Evolutionary conservation across 495 filamentous ascomycete genomes (phyloP).

Genomic region (Aspergillus affinis): DNA sequence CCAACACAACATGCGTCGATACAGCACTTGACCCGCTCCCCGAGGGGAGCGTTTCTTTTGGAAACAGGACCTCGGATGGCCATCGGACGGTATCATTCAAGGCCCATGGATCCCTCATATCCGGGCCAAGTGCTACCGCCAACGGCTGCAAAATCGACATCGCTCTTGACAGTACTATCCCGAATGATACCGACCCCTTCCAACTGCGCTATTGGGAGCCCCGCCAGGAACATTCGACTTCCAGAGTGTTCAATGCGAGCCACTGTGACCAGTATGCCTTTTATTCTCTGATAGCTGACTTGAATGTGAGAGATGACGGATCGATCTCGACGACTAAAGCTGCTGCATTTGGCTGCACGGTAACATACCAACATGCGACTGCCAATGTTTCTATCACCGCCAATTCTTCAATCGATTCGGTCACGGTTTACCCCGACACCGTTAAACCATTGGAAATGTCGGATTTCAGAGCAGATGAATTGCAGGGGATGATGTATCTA

Average conservation of each 20-base stretch:
- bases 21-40: neutral
- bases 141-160: conserved; percentile 7
- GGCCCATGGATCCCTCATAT: neutral
- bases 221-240: neutral
- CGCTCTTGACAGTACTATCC: conserved; percentile 10
- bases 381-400: conserved; percentile 16
- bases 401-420: conserved; percentile 10
- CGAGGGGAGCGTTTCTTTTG: neutral
- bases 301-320: neutral
- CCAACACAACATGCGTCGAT: conserved; percentile 19
- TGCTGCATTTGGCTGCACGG: conserved; percentile 18
- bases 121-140: neutral
- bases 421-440: neutral
- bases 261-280: conserved; percentile 13
- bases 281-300: conserved; percentile 18
- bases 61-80: neutral
- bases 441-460: neutral
- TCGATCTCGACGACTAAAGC: conserved; percentile 9
- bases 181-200: neutral
- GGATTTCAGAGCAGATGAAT: conserved; percentile 5
- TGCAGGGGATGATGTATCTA: conserved; percentile 8
- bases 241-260: conserved; percentile 10
- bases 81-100: neutral
- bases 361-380: conserved; percentile 13
- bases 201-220: conserved; percentile 28